Base-by-base conservation (phyloP, 257 asterid species). In the Coffea eugenioides region DNA sequence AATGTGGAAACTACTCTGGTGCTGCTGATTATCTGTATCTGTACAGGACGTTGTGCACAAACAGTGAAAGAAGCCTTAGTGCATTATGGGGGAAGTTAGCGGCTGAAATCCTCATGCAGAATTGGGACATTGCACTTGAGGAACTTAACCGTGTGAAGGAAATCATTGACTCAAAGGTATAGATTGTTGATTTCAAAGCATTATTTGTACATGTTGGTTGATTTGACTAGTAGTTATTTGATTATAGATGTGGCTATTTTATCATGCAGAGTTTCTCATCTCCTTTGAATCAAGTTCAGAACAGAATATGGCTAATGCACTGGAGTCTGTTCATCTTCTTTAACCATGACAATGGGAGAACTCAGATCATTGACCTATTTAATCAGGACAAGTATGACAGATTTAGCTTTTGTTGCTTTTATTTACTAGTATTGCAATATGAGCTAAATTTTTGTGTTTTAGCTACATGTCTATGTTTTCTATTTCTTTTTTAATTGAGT, bases 51-150 rank as follows among this genome's bases (percentile, higher is more conserved):
- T 86, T 96, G 85, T 91, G 93, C 88, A 88, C 93, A 49, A 94
- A 90, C 82, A 85, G 86, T 73, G 99, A 94, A 67, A 90, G 93
- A 91, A 96, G 92, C 81, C 90, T 94, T 83, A 94, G 97, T 89
- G 98, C 99, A 48, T 85, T 92, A 65, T 94, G 99, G 98, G 99
- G 99, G 72, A 94, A 96, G 80, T 89, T 96, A 65, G 99, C 99
- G 1, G 99, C 99, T 9, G 99, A 96, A 88, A 92, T 96, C 73
- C 86, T 96, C 84, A 96, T 96, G 99, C 98, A 92, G 81, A 94
- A 92, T 81, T 96, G 99, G 99, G 98, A 91, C 75, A 86, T 87
- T 81, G 98, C 99, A 6, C 89, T 92, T 62, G 98, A 94, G 73
- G 99, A 96, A 87, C 97, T 96, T 73, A 92, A 94, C 84, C 97